Evolutionary conservation across 192 early-diverging fungal species (phyloP).

Genomic region (Geranomyces variabilis): DNA sequence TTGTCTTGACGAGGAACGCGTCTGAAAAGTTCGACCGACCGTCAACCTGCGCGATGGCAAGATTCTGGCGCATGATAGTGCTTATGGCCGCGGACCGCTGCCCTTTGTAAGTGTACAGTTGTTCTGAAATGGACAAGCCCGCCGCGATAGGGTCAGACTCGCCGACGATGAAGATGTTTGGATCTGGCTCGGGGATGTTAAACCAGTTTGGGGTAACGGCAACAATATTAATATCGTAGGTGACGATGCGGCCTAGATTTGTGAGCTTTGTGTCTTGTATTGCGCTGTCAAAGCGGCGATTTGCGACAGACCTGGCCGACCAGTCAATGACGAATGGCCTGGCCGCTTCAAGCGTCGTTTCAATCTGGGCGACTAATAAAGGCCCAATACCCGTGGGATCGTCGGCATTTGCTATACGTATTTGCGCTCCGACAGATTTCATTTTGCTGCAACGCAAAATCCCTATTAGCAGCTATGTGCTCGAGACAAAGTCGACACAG

Average conservation of each 20-base stretch:
- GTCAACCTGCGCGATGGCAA: neutral
- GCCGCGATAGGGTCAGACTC: neutral
- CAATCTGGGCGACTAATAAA: neutral
- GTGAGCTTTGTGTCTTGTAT: conserved; percentile 20
- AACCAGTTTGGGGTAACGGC: conserved; percentile 34
- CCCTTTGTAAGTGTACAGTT: conserved; percentile 34
- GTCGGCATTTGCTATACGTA: neutral
- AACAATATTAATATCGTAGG: conserved; percentile 5
- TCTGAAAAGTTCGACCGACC: conserved; percentile 24
- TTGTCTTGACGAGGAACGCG: conserved; percentile 13
- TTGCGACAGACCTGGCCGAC: conserved; percentile 13
- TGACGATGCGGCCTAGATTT: conserved; percentile 30
- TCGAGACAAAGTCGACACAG: neutral
- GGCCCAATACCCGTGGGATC: conserved; percentile 10
- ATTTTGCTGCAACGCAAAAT: conserved; percentile 7
- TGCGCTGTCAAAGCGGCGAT: neutral
- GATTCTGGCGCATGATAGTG: conserved; percentile 14
- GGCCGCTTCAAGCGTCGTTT: neutral
- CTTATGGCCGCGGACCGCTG: conserved; percentile 25
- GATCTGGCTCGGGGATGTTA: conserved; percentile 14
- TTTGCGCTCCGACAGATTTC: conserved; percentile 14
- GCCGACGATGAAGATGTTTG: neutral
- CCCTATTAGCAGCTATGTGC: no score
- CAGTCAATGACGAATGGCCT: conserved; percentile 28
- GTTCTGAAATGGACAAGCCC: conserved; percentile 26